Evolutionary conservation across 768 basidiomycete species (phyloP).

Genomic region (Scleroderma bovista): DNA sequence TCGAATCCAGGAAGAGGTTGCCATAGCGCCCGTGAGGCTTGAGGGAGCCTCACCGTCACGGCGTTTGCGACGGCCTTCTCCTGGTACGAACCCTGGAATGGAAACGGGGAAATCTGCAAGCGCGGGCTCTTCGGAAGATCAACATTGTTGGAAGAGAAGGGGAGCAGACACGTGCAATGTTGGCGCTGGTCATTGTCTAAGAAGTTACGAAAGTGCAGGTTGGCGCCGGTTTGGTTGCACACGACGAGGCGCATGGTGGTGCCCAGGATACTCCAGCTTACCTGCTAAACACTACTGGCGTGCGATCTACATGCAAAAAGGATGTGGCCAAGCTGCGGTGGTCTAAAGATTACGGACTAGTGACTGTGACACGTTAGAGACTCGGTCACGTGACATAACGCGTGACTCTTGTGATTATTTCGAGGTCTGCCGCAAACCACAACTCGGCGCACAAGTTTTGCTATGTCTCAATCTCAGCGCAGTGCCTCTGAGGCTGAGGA

Average conservation of each 20-base stretch:
- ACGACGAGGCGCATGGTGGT: constrained; percentile 25
- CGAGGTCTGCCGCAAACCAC: too few species aligned
- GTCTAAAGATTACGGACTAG: too few species aligned
- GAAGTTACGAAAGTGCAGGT: constrained; percentile 16
- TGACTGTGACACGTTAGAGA: too few species aligned
- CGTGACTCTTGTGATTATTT: too few species aligned
- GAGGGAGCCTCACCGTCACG: constrained; percentile 16
- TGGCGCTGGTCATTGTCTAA: background rate
- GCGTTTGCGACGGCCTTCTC: background rate
- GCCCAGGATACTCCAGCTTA: too few species aligned
- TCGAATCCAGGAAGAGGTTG: constrained; percentile 35
- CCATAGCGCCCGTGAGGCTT: constrained; percentile 35
- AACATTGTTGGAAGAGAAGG: constrained; percentile 18
- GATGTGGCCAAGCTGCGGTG: too few species aligned
- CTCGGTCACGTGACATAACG: constrained; percentile 14
- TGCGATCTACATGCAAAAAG: too few species aligned
- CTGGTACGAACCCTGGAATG: background rate
- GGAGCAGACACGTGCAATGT: constrained; percentile 12
- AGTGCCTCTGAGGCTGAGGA: constrained; percentile 14
- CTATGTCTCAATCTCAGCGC: constrained; percentile 21
- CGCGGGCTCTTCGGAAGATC: constrained; percentile 13
- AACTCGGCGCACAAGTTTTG: too few species aligned
- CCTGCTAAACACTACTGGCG: too few species aligned
- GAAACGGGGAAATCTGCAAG: constrained; percentile 5
- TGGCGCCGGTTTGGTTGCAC: constrained; percentile 33